A percentile compares a stretch with the other conserved stretches of the same genome.
Evolutionary conservation across 768 basidiomycete genomes (phyloP).

Genomic region (Lactifluus hygrophoroides): DNA sequence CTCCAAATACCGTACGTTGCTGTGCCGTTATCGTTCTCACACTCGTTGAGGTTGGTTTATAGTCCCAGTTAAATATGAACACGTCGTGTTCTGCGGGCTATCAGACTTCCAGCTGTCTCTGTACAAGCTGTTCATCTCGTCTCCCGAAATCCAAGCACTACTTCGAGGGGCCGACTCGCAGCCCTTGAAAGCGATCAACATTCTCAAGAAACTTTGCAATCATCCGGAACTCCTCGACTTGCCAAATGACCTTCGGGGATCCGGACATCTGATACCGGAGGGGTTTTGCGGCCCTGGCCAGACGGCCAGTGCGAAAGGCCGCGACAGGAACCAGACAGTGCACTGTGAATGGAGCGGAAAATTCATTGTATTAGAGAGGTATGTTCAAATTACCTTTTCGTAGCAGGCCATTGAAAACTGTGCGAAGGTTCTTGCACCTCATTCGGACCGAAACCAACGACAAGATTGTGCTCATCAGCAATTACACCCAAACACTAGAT

Average conservation of each 20-base stretch:
- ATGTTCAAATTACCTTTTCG: slow-evolving; percentile 11
- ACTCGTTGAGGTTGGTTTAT: slow-evolving; percentile 1
- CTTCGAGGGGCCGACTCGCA: slow-evolving; percentile 84
- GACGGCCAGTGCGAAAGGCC: slow-evolving; percentile 30
- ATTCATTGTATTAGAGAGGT: slow-evolving; percentile 91
- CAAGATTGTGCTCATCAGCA: slow-evolving; percentile 95
- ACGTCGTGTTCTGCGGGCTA: slow-evolving; percentile 87
- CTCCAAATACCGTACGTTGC: slow-evolving; percentile 80
- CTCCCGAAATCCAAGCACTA: slow-evolving; percentile 85
- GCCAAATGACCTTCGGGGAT: slow-evolving; percentile 76
- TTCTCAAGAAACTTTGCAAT: slow-evolving; percentile 92
- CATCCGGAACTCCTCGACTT: slow-evolving; percentile 87
- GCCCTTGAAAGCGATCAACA: slow-evolving; percentile 92
- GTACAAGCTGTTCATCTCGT: slow-evolving; percentile 85
- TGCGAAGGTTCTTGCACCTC: slow-evolving; percentile 69
- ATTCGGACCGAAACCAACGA: slow-evolving; percentile 76
- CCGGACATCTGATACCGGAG: slow-evolving; percentile 71
- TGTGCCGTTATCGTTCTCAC: background rate
- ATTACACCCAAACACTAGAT: slow-evolving; percentile 93
- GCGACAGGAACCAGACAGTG: slow-evolving; percentile 41
- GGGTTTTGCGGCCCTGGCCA: slow-evolving; percentile 59
- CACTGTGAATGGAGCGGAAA: slow-evolving; percentile 86
- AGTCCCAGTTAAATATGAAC: slow-evolving; percentile 99
- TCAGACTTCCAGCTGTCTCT: slow-evolving; percentile 78
- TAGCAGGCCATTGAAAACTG: background rate